These are phyloP conservation scores for Cyberlindnera mrakii DNA, from an alignment of 805 yeast species.

Conservation along the genomic window DNA sequence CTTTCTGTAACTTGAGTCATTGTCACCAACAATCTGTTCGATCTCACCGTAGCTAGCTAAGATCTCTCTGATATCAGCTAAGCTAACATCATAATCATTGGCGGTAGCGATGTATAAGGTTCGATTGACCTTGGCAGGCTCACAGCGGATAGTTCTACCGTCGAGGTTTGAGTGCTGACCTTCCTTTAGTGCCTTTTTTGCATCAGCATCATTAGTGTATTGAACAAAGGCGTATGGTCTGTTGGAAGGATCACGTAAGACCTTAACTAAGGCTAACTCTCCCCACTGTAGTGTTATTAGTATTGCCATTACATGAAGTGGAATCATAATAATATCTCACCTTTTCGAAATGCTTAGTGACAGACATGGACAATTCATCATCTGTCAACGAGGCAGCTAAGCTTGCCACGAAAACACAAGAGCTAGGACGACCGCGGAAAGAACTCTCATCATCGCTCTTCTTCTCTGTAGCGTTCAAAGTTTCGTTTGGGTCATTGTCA, in stretches of 20 bases:
- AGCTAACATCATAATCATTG: slow-evolving; percentile 23
- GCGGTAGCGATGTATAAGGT: slow-evolving; percentile 57
- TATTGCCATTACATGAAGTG: not conserved
- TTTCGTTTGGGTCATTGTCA: slow-evolving; percentile 11
- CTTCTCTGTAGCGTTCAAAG: slow-evolving; percentile 2
- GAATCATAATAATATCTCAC: slow-evolving; percentile 4
- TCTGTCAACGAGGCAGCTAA: slow-evolving; percentile 60
- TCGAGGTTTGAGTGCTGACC: slow-evolving; percentile 68
- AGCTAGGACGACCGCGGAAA: slow-evolving; percentile 63
- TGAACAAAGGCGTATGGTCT: slow-evolving; percentile 94
- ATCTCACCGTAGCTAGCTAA: slow-evolving; percentile 64
- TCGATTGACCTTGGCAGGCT: slow-evolving; percentile 86
- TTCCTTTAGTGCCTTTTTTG: slow-evolving; percentile 54
- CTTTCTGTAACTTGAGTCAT: slow-evolving; percentile 26
- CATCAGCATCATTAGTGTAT: slow-evolving; percentile 64
- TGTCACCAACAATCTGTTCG: slow-evolving; percentile 52
- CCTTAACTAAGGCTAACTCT: slow-evolving; percentile 64
- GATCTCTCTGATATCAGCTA: slow-evolving; percentile 30
- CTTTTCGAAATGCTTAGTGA: slow-evolving; percentile 56
- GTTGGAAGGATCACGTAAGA: slow-evolving; percentile 71
- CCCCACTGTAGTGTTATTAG: slow-evolving; percentile 50
- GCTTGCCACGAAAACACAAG: slow-evolving; percentile 88
- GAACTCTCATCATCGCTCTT: slow-evolving; percentile 16
- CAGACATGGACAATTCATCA: slow-evolving; percentile 65
- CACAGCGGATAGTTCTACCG: slow-evolving; percentile 79